Base-by-base conservation (phyloP, 257 asterid genomes). In the Nicotiana paniculata region DNA sequence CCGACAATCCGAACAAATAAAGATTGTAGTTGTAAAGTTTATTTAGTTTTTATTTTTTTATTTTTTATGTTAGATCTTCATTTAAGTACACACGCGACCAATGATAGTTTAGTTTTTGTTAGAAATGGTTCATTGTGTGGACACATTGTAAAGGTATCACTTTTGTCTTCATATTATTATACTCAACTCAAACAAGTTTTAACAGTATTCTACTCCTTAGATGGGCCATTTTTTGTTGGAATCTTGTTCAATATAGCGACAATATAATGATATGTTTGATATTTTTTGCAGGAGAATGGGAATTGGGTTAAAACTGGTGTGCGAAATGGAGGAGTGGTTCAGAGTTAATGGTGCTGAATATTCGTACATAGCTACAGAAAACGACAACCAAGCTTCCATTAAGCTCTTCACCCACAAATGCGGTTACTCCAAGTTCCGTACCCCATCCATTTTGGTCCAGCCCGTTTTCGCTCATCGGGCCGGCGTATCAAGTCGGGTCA, bases 281-380 rank as follows among this genome's bases (percentile, higher is more conserved):
- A 6, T 21, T 30, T 13, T 12, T 85, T 83, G 79, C 92, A 95
- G 99, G 91, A 83, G 98, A 84, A 90, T 90, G 90, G 97, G 99
- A 77, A 91, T 95, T n/a, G 99, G 93, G 54, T 5, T 90, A 83
- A 89, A 92, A 82, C 85, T 95, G 6, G 97, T 95, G 57, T 82
- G 88, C 2, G 66, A 66, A 82, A 85, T 95, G 83, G 99, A 95
- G 48, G 86, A 85, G 16, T 93, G 99, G 99, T 93, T 95, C 48
- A 81, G 77, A 32, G 90, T 90, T 70, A 93, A 91, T 81, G 98
- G 97, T 4, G 97, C 95, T 7, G 95, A 92, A 76, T 93, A 95
- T 88, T 90, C 97, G 0, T 95, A 93, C 84, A 93, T 95, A 91
- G 98, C 99, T 1, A 92, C 98, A 0, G 99, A 95, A 84, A 93